These are phyloP conservation scores for Apiotrichum domesticum DNA, from an alignment of 1,284 basidiomycete genomes.

Conservation along the genomic window DNA sequence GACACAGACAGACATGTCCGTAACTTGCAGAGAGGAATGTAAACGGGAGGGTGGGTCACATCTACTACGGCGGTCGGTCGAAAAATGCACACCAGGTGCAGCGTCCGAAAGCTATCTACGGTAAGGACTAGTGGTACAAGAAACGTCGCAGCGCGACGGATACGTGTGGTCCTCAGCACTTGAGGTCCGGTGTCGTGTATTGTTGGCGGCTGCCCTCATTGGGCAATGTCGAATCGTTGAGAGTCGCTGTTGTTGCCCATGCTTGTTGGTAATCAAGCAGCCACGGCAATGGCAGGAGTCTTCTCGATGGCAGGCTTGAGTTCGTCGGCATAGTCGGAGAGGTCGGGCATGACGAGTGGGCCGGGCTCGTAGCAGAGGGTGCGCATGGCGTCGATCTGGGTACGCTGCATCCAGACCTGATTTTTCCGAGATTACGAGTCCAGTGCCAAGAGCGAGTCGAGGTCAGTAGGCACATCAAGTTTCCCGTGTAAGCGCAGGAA, in stretches of 20 bases:
- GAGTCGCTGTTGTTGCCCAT: no score
- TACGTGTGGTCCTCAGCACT: not conserved
- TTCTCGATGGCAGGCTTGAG: not conserved
- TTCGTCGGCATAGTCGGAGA: slow-evolving; percentile 10
- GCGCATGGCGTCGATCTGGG: slow-evolving; percentile 39
- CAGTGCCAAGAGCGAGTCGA: not conserved
- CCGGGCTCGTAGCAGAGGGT: slow-evolving; percentile 40
- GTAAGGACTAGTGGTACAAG: not conserved
- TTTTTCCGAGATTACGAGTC: no score
- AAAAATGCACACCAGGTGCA: not conserved
- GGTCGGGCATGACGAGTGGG: slow-evolving; percentile 30
- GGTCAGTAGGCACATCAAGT: slow-evolving; percentile 11
- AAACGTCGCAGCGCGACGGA: not conserved
- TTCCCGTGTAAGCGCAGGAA: slow-evolving; percentile 37
- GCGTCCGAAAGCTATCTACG: not conserved
- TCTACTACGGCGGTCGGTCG: no score
- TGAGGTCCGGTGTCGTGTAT: no score
- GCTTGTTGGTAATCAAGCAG: not conserved
- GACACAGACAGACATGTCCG: not conserved
- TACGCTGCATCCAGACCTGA: slow-evolving; percentile 35
- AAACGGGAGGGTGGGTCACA: no score
- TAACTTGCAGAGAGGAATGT: not conserved
- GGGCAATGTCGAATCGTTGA: no score
- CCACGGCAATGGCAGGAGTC: not conserved
- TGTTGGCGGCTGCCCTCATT: no score